Percentiles rank a stretch among this genome's conserved stretches.
These are phyloP conservation scores for Botryosphaeria dothidea DNA, from an alignment of 2,329 filamentous ascomycete species.

Conservation along the genomic window DNA sequence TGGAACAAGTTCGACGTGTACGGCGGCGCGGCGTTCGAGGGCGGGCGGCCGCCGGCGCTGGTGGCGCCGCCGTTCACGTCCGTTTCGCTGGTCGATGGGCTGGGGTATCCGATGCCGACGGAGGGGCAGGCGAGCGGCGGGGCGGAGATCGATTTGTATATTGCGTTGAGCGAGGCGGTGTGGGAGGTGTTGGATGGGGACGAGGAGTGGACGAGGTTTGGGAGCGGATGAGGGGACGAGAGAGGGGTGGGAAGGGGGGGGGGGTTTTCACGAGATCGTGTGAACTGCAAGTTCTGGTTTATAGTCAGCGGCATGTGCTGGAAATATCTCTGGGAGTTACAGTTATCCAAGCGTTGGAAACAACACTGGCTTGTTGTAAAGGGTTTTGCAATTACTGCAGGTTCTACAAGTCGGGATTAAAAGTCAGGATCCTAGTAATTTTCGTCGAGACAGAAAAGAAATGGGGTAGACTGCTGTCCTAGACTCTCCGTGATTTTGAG, in stretches of 20 bases:
- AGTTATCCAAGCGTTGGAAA: no score
- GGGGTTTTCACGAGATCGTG: no score
- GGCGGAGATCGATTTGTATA: background rate
- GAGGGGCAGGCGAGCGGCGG: background rate
- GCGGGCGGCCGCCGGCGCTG: background rate
- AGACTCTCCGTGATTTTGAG: no score
- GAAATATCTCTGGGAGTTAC: no score
- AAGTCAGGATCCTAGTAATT: no score
- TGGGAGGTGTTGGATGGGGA: background rate
- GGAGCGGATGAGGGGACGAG: background rate
- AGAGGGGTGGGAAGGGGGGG: background rate
- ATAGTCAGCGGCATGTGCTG: no score
- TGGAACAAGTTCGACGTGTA: conserved; percentile 13
- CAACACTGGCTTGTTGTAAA: no score
- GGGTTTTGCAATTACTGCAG: no score
- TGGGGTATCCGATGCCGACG: background rate
- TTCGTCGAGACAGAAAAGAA: no score
- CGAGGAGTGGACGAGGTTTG: background rate
- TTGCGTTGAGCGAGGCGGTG: background rate
- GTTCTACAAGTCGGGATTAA: no score
- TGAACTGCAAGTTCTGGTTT: no score
- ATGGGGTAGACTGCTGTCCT: no score
- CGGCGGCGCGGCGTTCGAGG: background rate
- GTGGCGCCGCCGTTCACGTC: conserved; percentile 7
- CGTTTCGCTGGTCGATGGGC: background rate